phyloP scores from a whole-genome alignment of 176 grass and related monocot species.

The Aegilops sharonensis region DNA sequence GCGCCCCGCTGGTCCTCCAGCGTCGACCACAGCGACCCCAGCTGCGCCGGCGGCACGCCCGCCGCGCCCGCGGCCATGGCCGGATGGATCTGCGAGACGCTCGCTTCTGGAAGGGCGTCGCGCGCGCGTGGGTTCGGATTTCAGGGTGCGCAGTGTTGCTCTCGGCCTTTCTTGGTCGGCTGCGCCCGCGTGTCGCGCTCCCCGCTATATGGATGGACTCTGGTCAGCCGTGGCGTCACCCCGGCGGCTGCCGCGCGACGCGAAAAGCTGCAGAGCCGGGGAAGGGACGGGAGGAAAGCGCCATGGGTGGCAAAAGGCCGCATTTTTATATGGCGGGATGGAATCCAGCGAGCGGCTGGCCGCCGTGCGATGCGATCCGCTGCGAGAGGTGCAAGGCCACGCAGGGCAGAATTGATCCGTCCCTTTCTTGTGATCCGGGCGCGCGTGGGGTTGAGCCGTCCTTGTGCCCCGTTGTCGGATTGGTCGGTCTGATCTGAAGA shows the following conservation, averaged over 20 bases:
- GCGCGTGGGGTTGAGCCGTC: too few species aligned
- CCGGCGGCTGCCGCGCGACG: not conserved
- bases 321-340: not conserved
- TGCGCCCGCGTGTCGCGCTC: not conserved
- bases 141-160: not conserved
- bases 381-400: not conserved
- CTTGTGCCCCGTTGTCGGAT: too few species aligned
- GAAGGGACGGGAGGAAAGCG: not conserved
- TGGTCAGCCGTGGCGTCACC: not conserved
- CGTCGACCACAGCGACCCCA: constrained; percentile 47
- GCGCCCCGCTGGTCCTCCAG: constrained; percentile 49
- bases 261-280: not conserved
- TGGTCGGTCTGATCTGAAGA: too few species aligned
- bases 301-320: not conserved
- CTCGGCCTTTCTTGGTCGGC: not conserved
- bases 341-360: not conserved
- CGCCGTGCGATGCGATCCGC: not conserved
- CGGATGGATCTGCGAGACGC: not conserved
- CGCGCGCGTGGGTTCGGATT: too few species aligned
- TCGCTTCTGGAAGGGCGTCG: not conserved
- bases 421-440: not conserved
- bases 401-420: not conserved
- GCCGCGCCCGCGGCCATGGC: not conserved
- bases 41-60: constrained; percentile 12
- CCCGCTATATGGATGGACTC: not conserved